phyloP scores from a whole-genome alignment of 148 eudicot genomes.

The Rhododendron mucronatum region DNA sequence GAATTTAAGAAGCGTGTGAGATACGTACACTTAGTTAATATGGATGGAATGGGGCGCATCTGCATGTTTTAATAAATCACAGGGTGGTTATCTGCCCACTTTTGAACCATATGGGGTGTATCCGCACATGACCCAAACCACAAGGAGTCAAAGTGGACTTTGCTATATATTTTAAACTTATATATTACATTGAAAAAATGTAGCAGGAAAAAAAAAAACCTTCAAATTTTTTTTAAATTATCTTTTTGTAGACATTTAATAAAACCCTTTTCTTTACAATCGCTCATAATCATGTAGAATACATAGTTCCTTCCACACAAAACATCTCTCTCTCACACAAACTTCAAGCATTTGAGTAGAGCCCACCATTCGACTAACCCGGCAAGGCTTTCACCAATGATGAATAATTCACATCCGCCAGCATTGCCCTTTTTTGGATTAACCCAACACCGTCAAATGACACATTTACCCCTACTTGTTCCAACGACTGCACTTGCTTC shows the following conservation, averaged over 20 bases:
- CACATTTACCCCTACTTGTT: conserved; percentile 36
- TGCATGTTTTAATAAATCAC: no score
- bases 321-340: conserved; percentile 4
- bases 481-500: conserved; percentile 70
- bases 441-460: conserved; percentile 31
- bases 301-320: neutral
- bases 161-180: neutral
- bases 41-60: no score
- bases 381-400: neutral
- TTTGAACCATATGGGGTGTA: no score
- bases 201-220: neutral
- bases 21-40: no score
- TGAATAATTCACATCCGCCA: conserved; percentile 28
- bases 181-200: neutral
- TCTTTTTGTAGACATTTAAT: neutral
- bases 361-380: neutral
- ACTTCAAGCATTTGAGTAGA: neutral
- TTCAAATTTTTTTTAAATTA: neutral
- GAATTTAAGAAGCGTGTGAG: no score
- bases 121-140: no score
- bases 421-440: conserved; percentile 27
- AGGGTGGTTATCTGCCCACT: no score
- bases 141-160: no score
- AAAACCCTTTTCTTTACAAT: conserved; percentile 6
- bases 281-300: neutral